Evolutionary conservation across 2,329 filamentous ascomycete species (phyloP).

Genomic region (Gyromitra esculenta): DNA sequence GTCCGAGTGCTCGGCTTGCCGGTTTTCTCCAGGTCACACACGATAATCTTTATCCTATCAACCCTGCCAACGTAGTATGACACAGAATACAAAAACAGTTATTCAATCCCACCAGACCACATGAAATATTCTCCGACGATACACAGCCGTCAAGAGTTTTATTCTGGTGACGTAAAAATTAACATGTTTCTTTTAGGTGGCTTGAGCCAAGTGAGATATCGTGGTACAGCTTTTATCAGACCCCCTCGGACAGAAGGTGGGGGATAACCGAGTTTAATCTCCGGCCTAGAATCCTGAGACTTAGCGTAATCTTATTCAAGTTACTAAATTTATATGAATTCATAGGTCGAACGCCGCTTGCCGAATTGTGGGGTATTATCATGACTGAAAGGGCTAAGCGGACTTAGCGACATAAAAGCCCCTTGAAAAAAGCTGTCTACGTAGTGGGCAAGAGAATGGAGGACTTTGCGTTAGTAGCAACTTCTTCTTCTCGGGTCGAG

Average conservation of each 20-base stretch:
- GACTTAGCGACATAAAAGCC: neutral
- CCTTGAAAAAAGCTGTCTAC: constrained; percentile 3
- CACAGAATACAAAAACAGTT: neutral
- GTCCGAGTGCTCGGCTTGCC: constrained; percentile 8
- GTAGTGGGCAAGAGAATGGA: neutral
- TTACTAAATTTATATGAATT: constrained; percentile 28
- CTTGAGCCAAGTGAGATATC: neutral
- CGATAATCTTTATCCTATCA: neutral
- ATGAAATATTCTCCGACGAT: neutral
- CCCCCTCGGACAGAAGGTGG: constrained; percentile 1
- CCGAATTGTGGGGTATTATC: constrained; percentile 35
- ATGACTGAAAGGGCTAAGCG: constrained; percentile 3
- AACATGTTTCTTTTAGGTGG: neutral
- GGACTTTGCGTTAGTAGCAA: constrained; percentile 21
- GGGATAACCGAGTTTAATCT: constrained; percentile 23
- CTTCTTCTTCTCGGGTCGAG: constrained; percentile 21
- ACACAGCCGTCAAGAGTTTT: neutral
- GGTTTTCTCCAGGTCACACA: neutral
- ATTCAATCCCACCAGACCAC: neutral
- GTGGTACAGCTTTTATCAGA: neutral
- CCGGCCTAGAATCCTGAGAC: constrained; percentile 21
- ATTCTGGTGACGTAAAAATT: neutral
- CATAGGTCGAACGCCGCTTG: constrained; percentile 7
- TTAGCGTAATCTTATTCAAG: constrained; percentile 27
- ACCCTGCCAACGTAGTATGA: neutral